A percentile compares a stretch with the other conserved stretches of the same genome.
Evolutionary conservation across 352 stramenopile genomes (phyloP).

Genomic region (Pythium rhizo-oryzae): DNA sequence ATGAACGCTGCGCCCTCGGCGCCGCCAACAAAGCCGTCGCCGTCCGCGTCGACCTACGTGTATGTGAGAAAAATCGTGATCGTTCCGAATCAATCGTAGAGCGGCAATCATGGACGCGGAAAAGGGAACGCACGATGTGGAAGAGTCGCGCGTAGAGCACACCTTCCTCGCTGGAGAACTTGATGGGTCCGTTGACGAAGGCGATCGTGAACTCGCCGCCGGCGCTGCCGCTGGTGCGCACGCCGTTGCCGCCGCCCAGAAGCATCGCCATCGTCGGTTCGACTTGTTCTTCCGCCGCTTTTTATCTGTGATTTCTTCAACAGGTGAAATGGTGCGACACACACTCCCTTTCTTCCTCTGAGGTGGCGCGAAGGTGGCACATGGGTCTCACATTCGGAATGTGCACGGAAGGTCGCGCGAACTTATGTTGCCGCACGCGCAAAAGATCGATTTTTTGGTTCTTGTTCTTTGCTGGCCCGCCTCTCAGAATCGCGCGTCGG

Average conservation of each 20-base stretch:
- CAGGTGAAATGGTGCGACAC: conserved; percentile 16
- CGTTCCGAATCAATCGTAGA: neutral
- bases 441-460: conserved; percentile 25
- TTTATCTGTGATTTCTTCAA: conserved; percentile 27
- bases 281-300: too few species aligned
- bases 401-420: conserved; percentile 9
- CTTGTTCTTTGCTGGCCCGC: neutral
- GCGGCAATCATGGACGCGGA: neutral
- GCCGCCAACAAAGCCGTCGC: conserved; percentile 76
- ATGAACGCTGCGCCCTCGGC: conserved; percentile 82
- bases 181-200: conserved; percentile 86
- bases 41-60: conserved; percentile 72
- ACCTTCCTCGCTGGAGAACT: conserved; percentile 81
- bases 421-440: conserved; percentile 8
- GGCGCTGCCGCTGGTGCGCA: neutral
- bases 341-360: conserved; percentile 12
- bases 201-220: conserved; percentile 73
- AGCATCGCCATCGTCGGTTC: conserved; percentile 31
- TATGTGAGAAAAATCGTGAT: neutral
- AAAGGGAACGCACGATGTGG: conserved; percentile 61
- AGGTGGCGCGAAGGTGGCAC: conserved; percentile 8
- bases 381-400: neutral
- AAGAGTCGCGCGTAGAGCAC: conserved; percentile 82
- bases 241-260: conserved; percentile 17
- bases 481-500: too few species aligned